Percentiles rank a stretch among this genome's conserved stretches.
Conservation (phyloP, 371 early-diverging fungal species). For the Phascolomyces articulosus region DNA sequence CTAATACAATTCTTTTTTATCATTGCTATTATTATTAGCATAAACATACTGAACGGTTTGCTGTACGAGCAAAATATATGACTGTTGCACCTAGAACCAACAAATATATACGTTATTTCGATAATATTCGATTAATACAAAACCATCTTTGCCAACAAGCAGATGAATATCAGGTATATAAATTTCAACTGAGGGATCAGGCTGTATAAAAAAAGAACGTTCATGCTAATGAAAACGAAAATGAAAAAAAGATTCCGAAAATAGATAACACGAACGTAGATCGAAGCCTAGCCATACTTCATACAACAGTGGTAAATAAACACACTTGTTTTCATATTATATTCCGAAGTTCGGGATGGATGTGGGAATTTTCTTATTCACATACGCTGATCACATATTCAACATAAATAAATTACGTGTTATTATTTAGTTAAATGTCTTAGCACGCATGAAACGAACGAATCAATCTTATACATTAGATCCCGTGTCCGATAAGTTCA, state of each 20-base stretch:
- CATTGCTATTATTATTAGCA: slow-evolving; percentile 15
- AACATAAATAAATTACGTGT: no score
- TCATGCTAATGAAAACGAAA: neutral
- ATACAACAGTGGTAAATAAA: slow-evolving; percentile 30
- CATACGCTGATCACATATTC: neutral
- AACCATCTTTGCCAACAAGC: slow-evolving; percentile 34
- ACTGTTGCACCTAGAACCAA: slow-evolving; percentile 39
- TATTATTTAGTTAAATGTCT: slow-evolving; percentile 23
- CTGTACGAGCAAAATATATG: slow-evolving; percentile 51
- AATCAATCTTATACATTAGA: slow-evolving; percentile 10
- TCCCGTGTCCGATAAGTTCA: slow-evolving; percentile 10
- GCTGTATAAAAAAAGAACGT: no score
- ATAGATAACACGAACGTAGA: slow-evolving; percentile 47
- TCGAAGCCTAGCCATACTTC: slow-evolving; percentile 38
- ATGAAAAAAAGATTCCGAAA: slow-evolving; percentile 27
- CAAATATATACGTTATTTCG: slow-evolving; percentile 42
- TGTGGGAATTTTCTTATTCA: neutral
- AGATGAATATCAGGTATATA: slow-evolving; percentile 28
- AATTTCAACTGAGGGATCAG: neutral
- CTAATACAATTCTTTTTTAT: neutral
- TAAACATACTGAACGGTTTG: slow-evolving; percentile 44
- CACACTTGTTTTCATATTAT: no score
- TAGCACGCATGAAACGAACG: slow-evolving; percentile 20
- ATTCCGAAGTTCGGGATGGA: no score
- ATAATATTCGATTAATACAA: slow-evolving; percentile 44